Evolutionary conservation across 805 yeast species (phyloP).

Genomic region (Peterozyma toletana): DNA sequence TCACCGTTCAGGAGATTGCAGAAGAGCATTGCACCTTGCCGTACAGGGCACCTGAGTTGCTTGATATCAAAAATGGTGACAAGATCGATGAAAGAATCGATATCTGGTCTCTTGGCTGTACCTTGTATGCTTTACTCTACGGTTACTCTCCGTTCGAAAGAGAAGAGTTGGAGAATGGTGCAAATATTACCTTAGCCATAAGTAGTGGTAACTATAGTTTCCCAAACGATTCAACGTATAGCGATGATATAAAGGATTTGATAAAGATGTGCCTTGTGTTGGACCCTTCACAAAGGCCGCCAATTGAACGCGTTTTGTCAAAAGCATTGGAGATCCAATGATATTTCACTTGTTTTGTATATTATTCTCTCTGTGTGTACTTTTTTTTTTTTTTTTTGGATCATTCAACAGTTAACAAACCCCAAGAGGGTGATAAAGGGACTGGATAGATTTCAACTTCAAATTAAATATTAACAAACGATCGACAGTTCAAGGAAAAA

Average conservation of each 20-base stretch:
- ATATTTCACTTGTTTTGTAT: too few relatives aligned
- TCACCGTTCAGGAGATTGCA: conserved; percentile 71
- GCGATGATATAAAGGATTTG: conserved; percentile 46
- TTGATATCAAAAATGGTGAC: conserved; percentile 67
- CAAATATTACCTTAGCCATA: conserved; percentile 71
- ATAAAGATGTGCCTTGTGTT: conserved; percentile 55
- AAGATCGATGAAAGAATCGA: conserved; percentile 69
- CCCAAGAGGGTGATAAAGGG: too few relatives aligned
- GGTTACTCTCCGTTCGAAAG: conserved; percentile 83
- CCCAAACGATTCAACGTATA: conserved; percentile 47
- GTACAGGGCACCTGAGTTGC: conserved; percentile 84
- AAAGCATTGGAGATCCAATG: conserved; percentile 35
- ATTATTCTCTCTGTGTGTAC: too few relatives aligned
- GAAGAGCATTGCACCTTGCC: conserved; percentile 82
- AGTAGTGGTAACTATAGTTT: conserved; percentile 55
- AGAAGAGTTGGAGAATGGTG: conserved; percentile 75
- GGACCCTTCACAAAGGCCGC: conserved; percentile 57
- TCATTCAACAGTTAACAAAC: too few relatives aligned
- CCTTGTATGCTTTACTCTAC: conserved; percentile 70
- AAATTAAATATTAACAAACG: too few relatives aligned
- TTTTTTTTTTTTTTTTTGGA: too few relatives aligned
- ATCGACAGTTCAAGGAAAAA: too few relatives aligned
- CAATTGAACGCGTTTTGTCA: conserved; percentile 50
- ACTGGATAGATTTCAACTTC: too few relatives aligned
- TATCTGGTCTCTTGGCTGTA: conserved; percentile 89